Evolutionary conservation across 768 basidiomycete species (phyloP).

Genomic region (Phanerochaete carnosa): DNA sequence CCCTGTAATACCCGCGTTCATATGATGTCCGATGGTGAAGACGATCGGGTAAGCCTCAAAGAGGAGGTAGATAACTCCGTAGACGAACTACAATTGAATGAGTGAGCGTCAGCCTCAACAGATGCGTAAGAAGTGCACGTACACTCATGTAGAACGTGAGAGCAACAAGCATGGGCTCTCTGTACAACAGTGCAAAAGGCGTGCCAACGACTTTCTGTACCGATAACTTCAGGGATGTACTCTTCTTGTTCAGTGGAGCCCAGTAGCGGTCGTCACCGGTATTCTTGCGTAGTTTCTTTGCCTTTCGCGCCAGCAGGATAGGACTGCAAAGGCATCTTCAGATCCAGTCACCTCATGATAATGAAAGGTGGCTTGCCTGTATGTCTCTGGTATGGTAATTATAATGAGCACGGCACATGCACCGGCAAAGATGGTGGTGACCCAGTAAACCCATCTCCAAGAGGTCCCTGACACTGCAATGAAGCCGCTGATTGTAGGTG

Average conservation of each 20-base stretch:
- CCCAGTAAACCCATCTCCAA: conserved; percentile 72
- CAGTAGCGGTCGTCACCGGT: conserved; percentile 52
- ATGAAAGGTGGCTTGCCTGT: conserved; percentile 34
- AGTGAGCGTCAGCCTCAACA: neutral
- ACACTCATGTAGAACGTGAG: conserved; percentile 61
- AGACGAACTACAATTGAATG: conserved; percentile 44
- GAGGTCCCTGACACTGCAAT: conserved; percentile 38
- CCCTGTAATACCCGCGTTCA: conserved; percentile 51
- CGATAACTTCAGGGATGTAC: conserved; percentile 39
- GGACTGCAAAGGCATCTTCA: conserved; percentile 35
- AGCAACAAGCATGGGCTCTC: conserved; percentile 62
- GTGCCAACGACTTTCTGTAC: conserved; percentile 45
- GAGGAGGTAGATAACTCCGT: conserved; percentile 57
- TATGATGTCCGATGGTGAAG: conserved; percentile 49
- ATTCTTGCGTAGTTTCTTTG: conserved; percentile 44
- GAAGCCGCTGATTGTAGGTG: conserved; percentile 30
- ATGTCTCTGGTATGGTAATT: conserved; percentile 69
- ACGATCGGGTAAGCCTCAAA: conserved; percentile 67
- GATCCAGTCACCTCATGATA: neutral
- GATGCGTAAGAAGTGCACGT: conserved; percentile 17
- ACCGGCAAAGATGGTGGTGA: conserved; percentile 54
- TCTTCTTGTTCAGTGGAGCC: conserved; percentile 46
- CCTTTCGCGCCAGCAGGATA: conserved; percentile 49
- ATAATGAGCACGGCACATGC: conserved; percentile 46
- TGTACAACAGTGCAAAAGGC: conserved; percentile 62